These are phyloP conservation scores for Penicillium psychrosexuale DNA, from an alignment of 2,329 filamentous ascomycete species.

Conservation along the genomic window DNA sequence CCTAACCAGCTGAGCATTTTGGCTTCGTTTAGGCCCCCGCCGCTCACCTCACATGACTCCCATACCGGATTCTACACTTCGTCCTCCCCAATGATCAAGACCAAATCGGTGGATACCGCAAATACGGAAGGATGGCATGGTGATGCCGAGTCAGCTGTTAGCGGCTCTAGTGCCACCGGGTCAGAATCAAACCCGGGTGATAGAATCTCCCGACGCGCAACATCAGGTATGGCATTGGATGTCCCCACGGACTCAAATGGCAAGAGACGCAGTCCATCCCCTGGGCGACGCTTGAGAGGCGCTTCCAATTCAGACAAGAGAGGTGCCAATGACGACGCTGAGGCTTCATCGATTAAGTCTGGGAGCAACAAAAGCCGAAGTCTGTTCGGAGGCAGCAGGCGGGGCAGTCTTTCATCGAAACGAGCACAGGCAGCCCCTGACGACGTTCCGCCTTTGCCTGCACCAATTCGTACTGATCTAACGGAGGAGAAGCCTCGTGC, in stretches of 20 bases:
- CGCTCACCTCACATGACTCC: slow-evolving; percentile 58
- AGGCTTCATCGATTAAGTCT: slow-evolving; percentile 44
- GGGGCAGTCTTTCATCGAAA: slow-evolving; percentile 35
- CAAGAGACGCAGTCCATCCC: slow-evolving; percentile 63
- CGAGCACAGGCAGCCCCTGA: slow-evolving; percentile 29
- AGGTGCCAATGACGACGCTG: slow-evolving; percentile 49
- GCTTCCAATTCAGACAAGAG: slow-evolving; percentile 62
- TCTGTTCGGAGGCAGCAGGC: slow-evolving; percentile 39
- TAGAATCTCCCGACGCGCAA: slow-evolving; percentile 28
- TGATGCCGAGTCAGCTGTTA: slow-evolving; percentile 28
- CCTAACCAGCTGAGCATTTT: slow-evolving; percentile 6
- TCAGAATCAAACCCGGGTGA: slow-evolving; percentile 45
- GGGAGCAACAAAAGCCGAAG: slow-evolving; percentile 40
- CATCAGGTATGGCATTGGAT: slow-evolving; percentile 30
- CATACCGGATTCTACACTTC: slow-evolving; percentile 67
- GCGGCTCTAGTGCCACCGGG: slow-evolving; percentile 32
- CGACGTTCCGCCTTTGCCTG: slow-evolving; percentile 33
- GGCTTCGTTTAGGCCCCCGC: slow-evolving; percentile 39
- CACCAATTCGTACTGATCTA: slow-evolving; percentile 33
- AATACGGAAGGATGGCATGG: slow-evolving; percentile 33
- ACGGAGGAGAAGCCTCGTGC: slow-evolving; percentile 24
- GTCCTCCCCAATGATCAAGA: slow-evolving; percentile 65
- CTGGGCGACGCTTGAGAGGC: slow-evolving; percentile 67
- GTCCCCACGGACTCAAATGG: slow-evolving; percentile 35
- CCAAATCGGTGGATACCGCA: slow-evolving; percentile 46